Percentiles rank a stretch among this genome's conserved stretches.
These are phyloP conservation scores for Aegle marmelos DNA, from an alignment of 345 rosid species.

Conservation along the genomic window DNA sequence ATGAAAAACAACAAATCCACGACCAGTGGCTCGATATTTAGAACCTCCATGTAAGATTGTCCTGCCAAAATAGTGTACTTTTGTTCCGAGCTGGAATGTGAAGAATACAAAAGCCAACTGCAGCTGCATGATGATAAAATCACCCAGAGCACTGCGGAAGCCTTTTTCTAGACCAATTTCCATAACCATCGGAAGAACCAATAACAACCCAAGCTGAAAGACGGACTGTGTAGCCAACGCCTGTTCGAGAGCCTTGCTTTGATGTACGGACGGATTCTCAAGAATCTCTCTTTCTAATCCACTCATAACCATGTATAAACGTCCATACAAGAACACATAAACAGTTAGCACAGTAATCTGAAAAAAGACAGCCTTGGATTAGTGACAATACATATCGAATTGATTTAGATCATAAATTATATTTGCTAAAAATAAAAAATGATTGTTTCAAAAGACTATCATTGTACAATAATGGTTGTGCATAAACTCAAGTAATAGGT, in stretches of 20 bases:
- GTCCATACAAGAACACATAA: constrained; percentile 90
- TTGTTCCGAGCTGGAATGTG: constrained; percentile 98
- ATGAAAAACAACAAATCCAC: constrained; percentile 90
- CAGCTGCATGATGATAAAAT: constrained; percentile 91
- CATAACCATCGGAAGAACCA: constrained; percentile 95
- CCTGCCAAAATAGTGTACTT: constrained; percentile 87
- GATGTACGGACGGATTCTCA: constrained; percentile 49
- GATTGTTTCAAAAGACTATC: background rate
- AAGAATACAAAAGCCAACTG: constrained; percentile 95
- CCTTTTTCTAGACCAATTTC: constrained; percentile 97
- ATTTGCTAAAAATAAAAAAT: background rate
- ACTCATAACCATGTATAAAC: constrained; percentile 84
- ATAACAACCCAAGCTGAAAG: constrained; percentile 79
- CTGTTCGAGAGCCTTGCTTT: constrained; percentile 78
- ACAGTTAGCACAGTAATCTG: constrained; percentile 87
- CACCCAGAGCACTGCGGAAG: constrained; percentile 79
- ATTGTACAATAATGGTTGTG: background rate
- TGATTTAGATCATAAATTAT: background rate
- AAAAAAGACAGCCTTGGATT: constrained; percentile 5
- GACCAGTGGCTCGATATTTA: constrained; percentile 83
- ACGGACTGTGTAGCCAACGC: constrained; percentile 84
- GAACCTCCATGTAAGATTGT: constrained; percentile 96
- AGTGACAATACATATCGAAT: background rate
- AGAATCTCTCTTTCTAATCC: constrained; percentile 76
- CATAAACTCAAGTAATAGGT: background rate